These are phyloP conservation scores for Niebla homalea DNA, from an alignment of 495 filamentous ascomycete species.

Conservation along the genomic window DNA sequence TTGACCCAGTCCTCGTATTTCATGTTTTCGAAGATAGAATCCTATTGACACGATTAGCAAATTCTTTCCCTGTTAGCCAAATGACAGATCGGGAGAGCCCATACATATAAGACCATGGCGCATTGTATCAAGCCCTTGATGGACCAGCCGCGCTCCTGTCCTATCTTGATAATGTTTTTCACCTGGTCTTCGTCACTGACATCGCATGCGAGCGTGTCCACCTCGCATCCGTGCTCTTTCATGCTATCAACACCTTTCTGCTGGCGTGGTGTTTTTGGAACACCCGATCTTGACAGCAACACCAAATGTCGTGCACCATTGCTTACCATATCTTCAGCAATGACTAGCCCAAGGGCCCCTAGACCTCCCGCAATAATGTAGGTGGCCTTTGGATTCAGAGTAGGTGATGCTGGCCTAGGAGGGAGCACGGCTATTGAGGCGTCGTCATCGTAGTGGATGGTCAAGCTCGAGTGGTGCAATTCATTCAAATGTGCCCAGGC, in stretches of 20 bases:
- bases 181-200: slow-evolving; percentile 16
- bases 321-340: slow-evolving; percentile 22
- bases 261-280: not conserved
- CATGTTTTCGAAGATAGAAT: slow-evolving; percentile 44
- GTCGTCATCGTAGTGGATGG: too few relatives aligned
- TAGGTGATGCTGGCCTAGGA: not conserved
- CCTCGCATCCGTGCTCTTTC: slow-evolving; percentile 4
- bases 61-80: not conserved
- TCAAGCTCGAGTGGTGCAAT: too few relatives aligned
- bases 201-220: slow-evolving; percentile 25
- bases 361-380: slow-evolving; percentile 25
- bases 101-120: slow-evolving; percentile 23
- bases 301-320: slow-evolving; percentile 1
- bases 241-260: slow-evolving; percentile 3
- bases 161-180: slow-evolving; percentile 9
- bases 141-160: slow-evolving; percentile 25
- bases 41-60: slow-evolving; percentile 20
- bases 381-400: slow-evolving; percentile 1
- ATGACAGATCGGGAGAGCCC: not conserved
- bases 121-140: slow-evolving; percentile 40
- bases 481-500: too few relatives aligned
- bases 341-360: slow-evolving; percentile 27
- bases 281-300: slow-evolving; percentile 15
- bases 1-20: slow-evolving; percentile 32
- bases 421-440: too few relatives aligned